These are phyloP conservation scores for Phialophora expanda DNA, from an alignment of 2,329 filamentous ascomycete species.

Conservation along the genomic window DNA sequence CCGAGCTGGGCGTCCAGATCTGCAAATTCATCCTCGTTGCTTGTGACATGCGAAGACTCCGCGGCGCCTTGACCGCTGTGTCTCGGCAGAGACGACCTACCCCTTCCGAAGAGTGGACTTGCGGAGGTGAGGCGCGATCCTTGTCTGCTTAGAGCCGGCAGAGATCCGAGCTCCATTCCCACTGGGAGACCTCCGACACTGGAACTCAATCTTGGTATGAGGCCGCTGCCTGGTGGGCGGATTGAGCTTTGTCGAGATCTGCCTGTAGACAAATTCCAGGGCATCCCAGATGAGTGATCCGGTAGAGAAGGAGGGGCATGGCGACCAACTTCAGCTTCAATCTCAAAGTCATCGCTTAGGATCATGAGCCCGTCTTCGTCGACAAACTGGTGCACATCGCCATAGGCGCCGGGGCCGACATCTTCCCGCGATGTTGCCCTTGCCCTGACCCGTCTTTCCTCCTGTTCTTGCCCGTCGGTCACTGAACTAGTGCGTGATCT, in stretches of 20 bases:
- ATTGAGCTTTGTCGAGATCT: constrained; percentile 58
- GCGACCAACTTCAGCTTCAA: constrained; percentile 67
- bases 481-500: constrained; percentile 43
- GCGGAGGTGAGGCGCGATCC: constrained; percentile 62
- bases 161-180: constrained; percentile 35
- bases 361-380: constrained; percentile 48
- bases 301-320: constrained; percentile 69
- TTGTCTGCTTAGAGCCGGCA: constrained; percentile 47
- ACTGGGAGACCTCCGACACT: constrained; percentile 44
- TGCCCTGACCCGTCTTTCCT: constrained; percentile 46
- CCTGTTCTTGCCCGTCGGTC: constrained; percentile 39
- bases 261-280: constrained; percentile 64
- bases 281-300: constrained; percentile 70
- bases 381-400: constrained; percentile 31
- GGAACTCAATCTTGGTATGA: constrained; percentile 44
- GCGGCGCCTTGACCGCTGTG: constrained; percentile 32
- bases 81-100: constrained; percentile 38
- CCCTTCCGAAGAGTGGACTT: constrained; percentile 60
- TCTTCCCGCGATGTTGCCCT: constrained; percentile 42
- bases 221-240: constrained; percentile 45
- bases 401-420: constrained; percentile 42
- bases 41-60: constrained; percentile 24
- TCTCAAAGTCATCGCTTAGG: constrained; percentile 45
- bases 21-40: constrained; percentile 39
- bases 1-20: constrained; percentile 46